Percentiles rank a stretch among this genome's conserved stretches.
phyloP scores from a whole-genome alignment of 345 rosid genomes.

The sweet orange (Citrus sinensis) region DVS_A1.0 CM039164.1:23491501-23492000 shows the following conservation, averaged over 20 bases:
- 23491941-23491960: not conserved
- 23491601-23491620: not conserved
- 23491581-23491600: not conserved
- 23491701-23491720: slow-evolving; percentile 44
- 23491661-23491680: slow-evolving; percentile 39
- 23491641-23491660: not conserved
- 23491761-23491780: slow-evolving; percentile 45
- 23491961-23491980: not conserved
- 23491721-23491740: slow-evolving; percentile 69
- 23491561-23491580: not conserved
- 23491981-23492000: not conserved
- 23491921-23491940: not conserved
- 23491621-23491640: not conserved
- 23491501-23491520: not conserved
- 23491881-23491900: not conserved
- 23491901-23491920: not conserved
- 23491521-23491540: not conserved
- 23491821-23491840: slow-evolving; percentile 43
- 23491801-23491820: slow-evolving; percentile 48
- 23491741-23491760: slow-evolving; percentile 53
- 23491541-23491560: not conserved
- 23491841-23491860: not conserved
- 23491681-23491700: slow-evolving; percentile 61
- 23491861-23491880: not conserved
- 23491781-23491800: slow-evolving; percentile 35